Base-by-base conservation (phyloP, 1,284 basidiomycete species). In the Melampsora medusae region DNA sequence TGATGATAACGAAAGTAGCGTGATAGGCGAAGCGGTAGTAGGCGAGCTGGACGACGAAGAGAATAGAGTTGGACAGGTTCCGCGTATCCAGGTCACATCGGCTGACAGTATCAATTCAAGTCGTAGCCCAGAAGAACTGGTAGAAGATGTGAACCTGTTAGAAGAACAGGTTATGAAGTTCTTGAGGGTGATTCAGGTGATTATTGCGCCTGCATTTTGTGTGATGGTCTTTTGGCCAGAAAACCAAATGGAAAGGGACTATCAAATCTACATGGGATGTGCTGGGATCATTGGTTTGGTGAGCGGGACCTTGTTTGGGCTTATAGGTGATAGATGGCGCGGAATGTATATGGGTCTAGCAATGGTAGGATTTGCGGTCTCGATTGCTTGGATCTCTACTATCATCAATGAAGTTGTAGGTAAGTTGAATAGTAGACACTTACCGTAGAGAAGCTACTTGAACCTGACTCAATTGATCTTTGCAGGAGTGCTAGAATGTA, bases 301-400 rank as follows among this genome's bases (percentile, higher is more conserved):
- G 35, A 38, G 35, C 35, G 35, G 35, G 4, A 38, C 35, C 10
- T 38, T 38, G 35, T 38, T 38, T 38, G 2, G 35, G 35, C 35
- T 38, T 6, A 38, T 38, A 5, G 35, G 35, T 38, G 35, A 38
- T 38, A 38, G 35, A 38, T 38, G 35, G 35, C 35, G 35, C 10
- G 35, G 35, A 38, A 38, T 38, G 35, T 38, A 38, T 38, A 38
- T 38, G 35, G 5, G 35, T 10, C 10, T 38, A 10, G 35, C 35
- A 38, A 38, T 38, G 35, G 89, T 93, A 86, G 94, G 94, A 0
- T 97, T 97, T 84, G 83, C 90, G 42, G 90, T 95, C 50, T 87
- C 92, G 16, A 88, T 96, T 79, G 89, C 97, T 4, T 97, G 94
- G 94, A 96, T 97, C 80, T 92, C 95, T 87, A 91, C 90, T 10